Base-by-base conservation (phyloP, 306 rosid species). In the Crataegus laevigata region DNA sequence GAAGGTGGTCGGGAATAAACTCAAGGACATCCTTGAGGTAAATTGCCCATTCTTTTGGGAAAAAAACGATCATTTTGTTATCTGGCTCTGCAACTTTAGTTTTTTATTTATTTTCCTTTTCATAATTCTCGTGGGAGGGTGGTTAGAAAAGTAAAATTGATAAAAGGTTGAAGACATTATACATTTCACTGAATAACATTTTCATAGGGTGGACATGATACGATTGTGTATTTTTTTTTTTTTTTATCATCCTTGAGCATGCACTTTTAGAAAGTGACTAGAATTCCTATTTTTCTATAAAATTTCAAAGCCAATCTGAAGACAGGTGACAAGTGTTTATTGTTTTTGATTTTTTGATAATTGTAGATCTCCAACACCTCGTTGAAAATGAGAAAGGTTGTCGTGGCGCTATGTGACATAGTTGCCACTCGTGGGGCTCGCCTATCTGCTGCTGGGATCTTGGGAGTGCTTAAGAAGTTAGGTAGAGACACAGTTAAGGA, bases 401-500 rank as follows among this genome's bases (percentile, higher is more conserved):
- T 87, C 60, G 84, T 90, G 59, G 69, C 75, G 73, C 50, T 92
- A 6, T 96, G 97, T 13, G 87, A 96, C 77, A 82, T 96, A 52
- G 94, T 96, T 55, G 90, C 98, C 75, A 84, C 77, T 69, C 96
- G 99, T 4, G 99, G 91, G 64, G 98, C 92, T 28, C 92, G 97
- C 43, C 91, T 92, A 21, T 68, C 99, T 14, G 98, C 98, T 43
- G 97, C 96, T 18, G 98, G 98, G 61, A 88, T 88, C 61, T 67
- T 88, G 1, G 96, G 98, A 77, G 90, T 96, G 79, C 77, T 96
- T 52, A 96, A 86, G 88, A 96, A 96, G 87, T 50, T 83, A 77
- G 98, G 99, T 79, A 89, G 99, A 82, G 98, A 92, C 79, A 78
- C 85, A 0, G 77, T 70, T 11, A 92, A 77, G 85, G 87, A 61